These are phyloP conservation scores for Pseudozyma flocculosa DNA, from an alignment of 1,284 basidiomycete species.

Conservation along the genomic window DNA sequence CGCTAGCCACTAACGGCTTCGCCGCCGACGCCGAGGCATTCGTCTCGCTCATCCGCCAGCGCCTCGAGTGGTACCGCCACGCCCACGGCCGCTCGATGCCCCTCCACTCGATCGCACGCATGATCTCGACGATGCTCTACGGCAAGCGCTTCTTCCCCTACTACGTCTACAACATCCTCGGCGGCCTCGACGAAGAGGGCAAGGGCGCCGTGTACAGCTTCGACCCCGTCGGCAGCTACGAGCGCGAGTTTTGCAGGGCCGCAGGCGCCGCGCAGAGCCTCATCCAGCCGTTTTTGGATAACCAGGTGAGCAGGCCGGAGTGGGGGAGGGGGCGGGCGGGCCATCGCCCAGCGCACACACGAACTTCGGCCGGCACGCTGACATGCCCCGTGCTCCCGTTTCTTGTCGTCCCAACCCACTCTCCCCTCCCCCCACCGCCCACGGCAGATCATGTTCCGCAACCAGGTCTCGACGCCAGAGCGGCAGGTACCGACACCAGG, in stretches of 20 bases:
- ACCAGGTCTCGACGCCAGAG: constrained; percentile 47
- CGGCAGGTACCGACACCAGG: constrained; percentile 47
- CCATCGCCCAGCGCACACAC: too few relatives aligned
- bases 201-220: constrained; percentile 56
- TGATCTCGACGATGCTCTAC: constrained; percentile 56
- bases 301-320: constrained; percentile 44
- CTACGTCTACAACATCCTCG: constrained; percentile 58
- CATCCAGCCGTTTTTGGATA: constrained; percentile 57
- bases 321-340: too few relatives aligned
- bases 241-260: constrained; percentile 55
- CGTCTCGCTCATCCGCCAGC: constrained; percentile 44
- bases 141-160: constrained; percentile 58
- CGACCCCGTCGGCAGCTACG: constrained; percentile 56
- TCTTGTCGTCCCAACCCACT: too few relatives aligned
- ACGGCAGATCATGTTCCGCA: constrained; percentile 53
- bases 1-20: constrained; percentile 55
- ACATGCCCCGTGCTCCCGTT: too few relatives aligned
- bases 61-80: constrained; percentile 55
- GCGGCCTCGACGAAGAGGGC: constrained; percentile 55
- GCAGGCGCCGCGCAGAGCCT: constrained; percentile 55
- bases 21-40: constrained; percentile 56
- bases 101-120: constrained; percentile 53
- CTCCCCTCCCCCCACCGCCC: too few relatives aligned
- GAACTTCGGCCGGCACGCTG: too few relatives aligned
- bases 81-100: constrained; percentile 55